Conservation (phyloP, 805 yeast genomes). For the Hanseniaspora osmophila region DNA sequence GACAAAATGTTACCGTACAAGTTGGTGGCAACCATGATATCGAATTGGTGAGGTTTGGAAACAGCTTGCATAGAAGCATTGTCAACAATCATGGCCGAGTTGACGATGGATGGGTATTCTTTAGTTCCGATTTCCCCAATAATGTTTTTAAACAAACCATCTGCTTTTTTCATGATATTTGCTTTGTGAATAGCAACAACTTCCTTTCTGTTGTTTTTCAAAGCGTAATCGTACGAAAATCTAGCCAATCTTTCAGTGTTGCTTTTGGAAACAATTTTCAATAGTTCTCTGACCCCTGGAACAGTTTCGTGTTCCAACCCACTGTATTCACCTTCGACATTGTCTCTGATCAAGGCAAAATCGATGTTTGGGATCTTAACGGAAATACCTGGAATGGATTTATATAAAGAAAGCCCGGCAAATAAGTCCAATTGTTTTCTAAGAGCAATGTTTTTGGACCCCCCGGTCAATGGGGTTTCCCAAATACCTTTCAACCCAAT, state of each 20-base stretch:
- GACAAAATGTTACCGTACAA: constrained; percentile 94
- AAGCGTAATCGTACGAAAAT: constrained; percentile 92
- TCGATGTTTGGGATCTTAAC: constrained; percentile 81
- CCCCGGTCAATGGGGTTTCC: constrained; percentile 65
- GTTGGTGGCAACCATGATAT: constrained; percentile 94
- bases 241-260: constrained; percentile 95
- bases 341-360: constrained; percentile 91
- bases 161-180: constrained; percentile 96
- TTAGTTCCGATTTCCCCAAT: constrained; percentile 66
- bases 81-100: constrained; percentile 80
- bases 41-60: constrained; percentile 94
- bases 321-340: constrained; percentile 97
- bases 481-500: constrained; percentile 94
- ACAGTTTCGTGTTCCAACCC: constrained; percentile 96
- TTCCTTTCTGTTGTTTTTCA: constrained; percentile 76
- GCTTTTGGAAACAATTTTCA: constrained; percentile 85
- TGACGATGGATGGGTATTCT: constrained; percentile 67
- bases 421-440: constrained; percentile 92
- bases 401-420: constrained; percentile 88
- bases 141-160: constrained; percentile 92
- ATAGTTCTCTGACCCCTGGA: constrained; percentile 43
- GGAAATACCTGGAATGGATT: constrained; percentile 86
- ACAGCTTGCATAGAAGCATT: constrained; percentile 99
- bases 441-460: constrained; percentile 87
- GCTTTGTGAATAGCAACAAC: constrained; percentile 98